These are phyloP conservation scores for Tieghemiomyces parasiticus DNA, from an alignment of 192 early-diverging fungal species.

Conservation along the genomic window DNA sequence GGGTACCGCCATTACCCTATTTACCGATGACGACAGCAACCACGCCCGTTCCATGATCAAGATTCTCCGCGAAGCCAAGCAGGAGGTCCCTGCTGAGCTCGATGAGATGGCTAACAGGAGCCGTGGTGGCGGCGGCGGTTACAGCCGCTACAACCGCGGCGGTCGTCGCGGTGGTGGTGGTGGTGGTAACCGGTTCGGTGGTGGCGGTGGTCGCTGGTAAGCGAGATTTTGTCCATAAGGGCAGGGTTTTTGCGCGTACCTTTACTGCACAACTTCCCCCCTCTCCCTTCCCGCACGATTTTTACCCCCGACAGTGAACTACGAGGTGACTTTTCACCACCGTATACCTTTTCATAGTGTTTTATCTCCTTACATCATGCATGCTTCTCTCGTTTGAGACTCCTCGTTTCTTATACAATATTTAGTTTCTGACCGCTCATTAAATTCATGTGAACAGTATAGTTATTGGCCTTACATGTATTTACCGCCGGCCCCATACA, in stretches of 20 bases:
- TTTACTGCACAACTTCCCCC: background rate
- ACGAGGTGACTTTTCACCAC: background rate
- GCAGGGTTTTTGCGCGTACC: background rate
- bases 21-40: conserved; percentile 75
- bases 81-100: conserved; percentile 69
- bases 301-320: too few relatives aligned
- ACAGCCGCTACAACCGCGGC: conserved; percentile 34
- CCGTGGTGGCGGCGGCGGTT: conserved; percentile 25
- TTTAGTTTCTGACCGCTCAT: too few relatives aligned
- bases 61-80: conserved; percentile 82
- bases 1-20: conserved; percentile 88
- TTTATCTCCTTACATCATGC: background rate
- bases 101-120: conserved; percentile 39
- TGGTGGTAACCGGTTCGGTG: conserved; percentile 25
- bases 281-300: background rate
- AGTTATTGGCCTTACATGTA: too few relatives aligned
- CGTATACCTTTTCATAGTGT: background rate
- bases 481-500: too few relatives aligned
- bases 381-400: background rate
- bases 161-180: conserved; percentile 29
- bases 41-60: conserved; percentile 70
- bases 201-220: conserved; percentile 23
- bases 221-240: background rate
- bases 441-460: too few relatives aligned
- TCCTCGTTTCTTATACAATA: too few relatives aligned